Evolutionary conservation across 2,329 filamentous ascomycete species (phyloP).

Genomic region (Pleurostoma richardsiae): DNA sequence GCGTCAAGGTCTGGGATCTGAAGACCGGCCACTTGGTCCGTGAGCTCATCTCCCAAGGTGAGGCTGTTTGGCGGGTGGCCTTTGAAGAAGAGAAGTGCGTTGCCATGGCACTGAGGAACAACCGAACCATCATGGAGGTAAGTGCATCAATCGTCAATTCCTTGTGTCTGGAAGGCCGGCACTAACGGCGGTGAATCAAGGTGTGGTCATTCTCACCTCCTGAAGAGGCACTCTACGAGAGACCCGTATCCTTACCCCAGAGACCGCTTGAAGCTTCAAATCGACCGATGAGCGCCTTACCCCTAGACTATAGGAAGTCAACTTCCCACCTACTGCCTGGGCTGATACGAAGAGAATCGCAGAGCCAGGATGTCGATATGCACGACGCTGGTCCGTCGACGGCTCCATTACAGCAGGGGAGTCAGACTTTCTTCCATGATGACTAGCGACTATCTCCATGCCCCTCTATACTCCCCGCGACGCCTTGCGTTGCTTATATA

Average conservation of each 20-base stretch:
- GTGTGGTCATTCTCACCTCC: constrained; percentile 95
- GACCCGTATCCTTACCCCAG: constrained; percentile 44
- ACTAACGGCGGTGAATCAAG: constrained; percentile 39
- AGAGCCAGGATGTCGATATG: constrained; percentile 49
- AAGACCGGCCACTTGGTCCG: constrained; percentile 86
- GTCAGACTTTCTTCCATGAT: constrained; percentile 46
- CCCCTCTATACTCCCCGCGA: too few species aligned
- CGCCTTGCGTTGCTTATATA: too few species aligned
- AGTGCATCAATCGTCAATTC: constrained; percentile 22
- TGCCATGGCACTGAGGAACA: constrained; percentile 80
- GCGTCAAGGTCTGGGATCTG: constrained; percentile 97
- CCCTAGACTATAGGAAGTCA: constrained; percentile 34
- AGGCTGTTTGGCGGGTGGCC: constrained; percentile 95
- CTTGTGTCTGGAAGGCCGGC: not conserved
- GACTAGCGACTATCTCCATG: constrained; percentile 9
- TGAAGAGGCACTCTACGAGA: constrained; percentile 57
- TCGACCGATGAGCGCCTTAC: constrained; percentile 47
- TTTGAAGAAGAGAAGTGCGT: constrained; percentile 99
- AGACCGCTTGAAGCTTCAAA: constrained; percentile 37
- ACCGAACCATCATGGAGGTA: constrained; percentile 96
- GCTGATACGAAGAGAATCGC: constrained; percentile 24
- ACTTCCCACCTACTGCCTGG: constrained; percentile 21
- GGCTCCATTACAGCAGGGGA: constrained; percentile 42
- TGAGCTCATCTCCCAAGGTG: constrained; percentile 84
- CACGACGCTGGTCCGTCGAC: constrained; percentile 50